A percentile compares a stretch with the other conserved stretches of the same genome.
Evolutionary conservation across 2,329 filamentous ascomycete genomes (phyloP).

Genomic region (Phaeosphaeria sp.): DNA sequence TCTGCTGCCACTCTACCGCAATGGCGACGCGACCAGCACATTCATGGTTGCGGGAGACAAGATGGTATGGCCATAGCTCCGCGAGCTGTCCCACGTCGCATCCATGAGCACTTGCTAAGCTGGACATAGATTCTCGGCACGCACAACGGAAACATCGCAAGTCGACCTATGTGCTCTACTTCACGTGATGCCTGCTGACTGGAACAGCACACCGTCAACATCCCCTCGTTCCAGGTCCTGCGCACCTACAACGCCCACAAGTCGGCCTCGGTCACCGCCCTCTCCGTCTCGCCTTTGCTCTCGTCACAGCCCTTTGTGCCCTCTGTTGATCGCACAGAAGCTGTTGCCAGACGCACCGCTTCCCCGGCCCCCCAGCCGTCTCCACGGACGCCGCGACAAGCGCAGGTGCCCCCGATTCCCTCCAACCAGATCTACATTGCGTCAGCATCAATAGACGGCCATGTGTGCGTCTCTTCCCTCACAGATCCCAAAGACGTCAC

Average conservation of each 20-base stretch:
- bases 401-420: slow-evolving; percentile 72
- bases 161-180: slow-evolving; percentile 41
- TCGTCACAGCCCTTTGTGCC: slow-evolving; percentile 58
- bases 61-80: slow-evolving; percentile 69
- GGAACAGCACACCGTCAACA: slow-evolving; percentile 77
- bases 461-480: slow-evolving; percentile 89
- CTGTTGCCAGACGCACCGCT: slow-evolving; percentile 49
- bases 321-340: slow-evolving; percentile 39
- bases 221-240: slow-evolving; percentile 81
- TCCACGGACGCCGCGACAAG: slow-evolving; percentile 61
- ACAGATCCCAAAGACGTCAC: slow-evolving; percentile 89
- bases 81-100: slow-evolving; percentile 63
- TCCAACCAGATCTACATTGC: slow-evolving; percentile 94
- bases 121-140: slow-evolving; percentile 79
- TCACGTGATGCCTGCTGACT: slow-evolving; percentile 15
- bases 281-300: slow-evolving; percentile 87
- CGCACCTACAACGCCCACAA: slow-evolving; percentile 87
- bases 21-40: slow-evolving; percentile 91
- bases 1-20: slow-evolving; percentile 82
- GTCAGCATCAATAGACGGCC: slow-evolving; percentile 93
- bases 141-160: slow-evolving; percentile 94
- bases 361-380: slow-evolving; percentile 49
- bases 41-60: slow-evolving; percentile 94
- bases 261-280: slow-evolving; percentile 83
- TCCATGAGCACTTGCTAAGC: slow-evolving; percentile 49